These are phyloP conservation scores for Sparassis latifolia DNA, from an alignment of 1,284 basidiomycete genomes.

Conservation along the genomic window DNA sequence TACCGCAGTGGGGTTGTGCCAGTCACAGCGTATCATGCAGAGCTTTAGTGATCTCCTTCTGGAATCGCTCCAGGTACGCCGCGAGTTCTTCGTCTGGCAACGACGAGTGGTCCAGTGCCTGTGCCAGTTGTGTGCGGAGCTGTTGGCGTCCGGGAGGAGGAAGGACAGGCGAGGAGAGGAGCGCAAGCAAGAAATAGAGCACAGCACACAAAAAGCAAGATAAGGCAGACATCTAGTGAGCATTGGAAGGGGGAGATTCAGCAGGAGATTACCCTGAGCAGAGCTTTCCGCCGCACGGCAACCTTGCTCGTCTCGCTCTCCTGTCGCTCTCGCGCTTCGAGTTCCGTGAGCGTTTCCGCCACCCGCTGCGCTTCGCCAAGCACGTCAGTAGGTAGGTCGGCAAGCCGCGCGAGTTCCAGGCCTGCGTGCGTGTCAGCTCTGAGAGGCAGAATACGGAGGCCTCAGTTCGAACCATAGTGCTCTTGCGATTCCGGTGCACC, in stretches of 20 bases:
- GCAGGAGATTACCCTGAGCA: constrained; percentile 49
- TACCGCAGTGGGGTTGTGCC: too few relatives aligned
- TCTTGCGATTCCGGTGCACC: constrained; percentile 49
- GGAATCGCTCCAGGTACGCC: constrained; percentile 57
- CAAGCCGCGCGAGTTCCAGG: constrained; percentile 77
- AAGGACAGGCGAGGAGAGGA: background rate
- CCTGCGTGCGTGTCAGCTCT: constrained; percentile 37
- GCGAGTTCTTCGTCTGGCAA: constrained; percentile 63
- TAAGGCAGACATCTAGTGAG: background rate
- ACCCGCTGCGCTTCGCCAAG: constrained; percentile 56
- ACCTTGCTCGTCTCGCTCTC: constrained; percentile 56
- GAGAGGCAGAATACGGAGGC: background rate
- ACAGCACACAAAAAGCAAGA: background rate
- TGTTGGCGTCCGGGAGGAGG: constrained; percentile 20
- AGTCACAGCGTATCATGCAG: constrained; percentile 34
- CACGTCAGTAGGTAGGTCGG: constrained; percentile 71
- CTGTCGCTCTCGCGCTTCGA: constrained; percentile 53
- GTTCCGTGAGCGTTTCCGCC: constrained; percentile 49
- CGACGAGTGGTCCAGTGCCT: constrained; percentile 61
- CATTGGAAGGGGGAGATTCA: constrained; percentile 13
- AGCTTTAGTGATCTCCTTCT: constrained; percentile 57
- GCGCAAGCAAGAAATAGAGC: background rate
- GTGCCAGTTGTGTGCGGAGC: constrained; percentile 65
- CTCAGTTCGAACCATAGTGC: constrained; percentile 52
- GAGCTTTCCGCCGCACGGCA: constrained; percentile 54